These are phyloP conservation scores for Suillus tomentosus DNA, from an alignment of 768 basidiomycete species.

Conservation along the genomic window DNA sequence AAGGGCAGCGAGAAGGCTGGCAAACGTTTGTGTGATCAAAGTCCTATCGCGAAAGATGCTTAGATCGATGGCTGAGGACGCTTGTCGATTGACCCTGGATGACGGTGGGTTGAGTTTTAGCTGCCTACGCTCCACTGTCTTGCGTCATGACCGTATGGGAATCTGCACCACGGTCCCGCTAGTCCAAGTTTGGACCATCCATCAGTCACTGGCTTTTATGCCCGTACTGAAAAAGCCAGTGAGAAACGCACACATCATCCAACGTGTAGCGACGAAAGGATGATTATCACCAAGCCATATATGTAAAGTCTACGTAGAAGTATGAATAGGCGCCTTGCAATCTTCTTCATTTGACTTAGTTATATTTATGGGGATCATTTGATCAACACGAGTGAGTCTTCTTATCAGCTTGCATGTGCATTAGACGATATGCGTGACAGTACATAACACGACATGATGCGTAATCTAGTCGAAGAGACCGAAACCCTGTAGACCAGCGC, in stretches of 20 bases:
- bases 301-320: not conserved
- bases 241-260: constrained; percentile 8
- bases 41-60: not conserved
- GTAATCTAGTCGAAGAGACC: constrained; percentile 83
- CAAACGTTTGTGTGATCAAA: constrained; percentile 12
- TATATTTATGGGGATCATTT: not conserved
- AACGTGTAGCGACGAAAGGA: not conserved
- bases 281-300: not conserved
- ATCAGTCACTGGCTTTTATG: not conserved
- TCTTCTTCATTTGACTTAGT: not conserved
- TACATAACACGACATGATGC: constrained; percentile 19
- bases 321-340: not conserved
- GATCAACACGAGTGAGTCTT: not conserved
- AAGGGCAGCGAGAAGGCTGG: constrained; percentile 14
- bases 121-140: not conserved
- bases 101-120: not conserved
- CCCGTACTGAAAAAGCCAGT: not conserved
- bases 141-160: constrained; percentile 1
- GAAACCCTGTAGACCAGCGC: constrained; percentile 64
- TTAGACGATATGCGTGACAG: constrained; percentile 24
- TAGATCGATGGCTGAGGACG: constrained; percentile 6
- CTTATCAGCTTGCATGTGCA: constrained; percentile 17
- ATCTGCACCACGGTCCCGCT: not conserved
- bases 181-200: not conserved
- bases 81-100: not conserved